Evolutionary conservation across 495 filamentous ascomycete genomes (phyloP).

Genomic region (Penicillium cosmopolitanum): DNA sequence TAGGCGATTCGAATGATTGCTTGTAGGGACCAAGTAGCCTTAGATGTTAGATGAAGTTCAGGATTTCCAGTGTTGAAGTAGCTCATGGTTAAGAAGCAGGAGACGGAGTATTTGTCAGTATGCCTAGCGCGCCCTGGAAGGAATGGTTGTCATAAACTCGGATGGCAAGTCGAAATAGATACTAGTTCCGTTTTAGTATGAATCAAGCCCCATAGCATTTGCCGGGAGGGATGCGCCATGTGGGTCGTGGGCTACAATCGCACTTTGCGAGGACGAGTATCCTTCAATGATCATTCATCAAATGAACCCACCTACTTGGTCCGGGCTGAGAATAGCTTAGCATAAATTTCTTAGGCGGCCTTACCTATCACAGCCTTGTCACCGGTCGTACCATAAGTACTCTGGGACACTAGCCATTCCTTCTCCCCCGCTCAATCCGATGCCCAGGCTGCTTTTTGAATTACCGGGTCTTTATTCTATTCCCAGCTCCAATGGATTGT

Average conservation of each 20-base stretch:
- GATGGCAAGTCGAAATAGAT: neutral
- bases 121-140: neutral
- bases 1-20: neutral
- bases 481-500: no score
- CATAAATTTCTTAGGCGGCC: neutral
- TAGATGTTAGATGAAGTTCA: neutral
- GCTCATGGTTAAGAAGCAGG: neutral
- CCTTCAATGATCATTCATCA: neutral
- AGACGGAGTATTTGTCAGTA: neutral
- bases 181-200: neutral
- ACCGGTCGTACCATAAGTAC: neutral
- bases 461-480: no score
- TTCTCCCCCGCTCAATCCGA: neutral
- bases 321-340: neutral
- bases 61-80: neutral
- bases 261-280: neutral
- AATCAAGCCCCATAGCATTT: neutral
- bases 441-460: neutral
- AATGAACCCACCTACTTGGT: neutral
- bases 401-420: neutral
- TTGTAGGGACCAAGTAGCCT: neutral
- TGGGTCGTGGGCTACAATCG: neutral
- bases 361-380: constrained; percentile 1
- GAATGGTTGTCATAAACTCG: neutral
- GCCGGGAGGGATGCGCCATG: neutral